Base-by-base conservation (phyloP, 2,329 filamentous ascomycete genomes). In the Colletotrichum orbiculare region DNA sequence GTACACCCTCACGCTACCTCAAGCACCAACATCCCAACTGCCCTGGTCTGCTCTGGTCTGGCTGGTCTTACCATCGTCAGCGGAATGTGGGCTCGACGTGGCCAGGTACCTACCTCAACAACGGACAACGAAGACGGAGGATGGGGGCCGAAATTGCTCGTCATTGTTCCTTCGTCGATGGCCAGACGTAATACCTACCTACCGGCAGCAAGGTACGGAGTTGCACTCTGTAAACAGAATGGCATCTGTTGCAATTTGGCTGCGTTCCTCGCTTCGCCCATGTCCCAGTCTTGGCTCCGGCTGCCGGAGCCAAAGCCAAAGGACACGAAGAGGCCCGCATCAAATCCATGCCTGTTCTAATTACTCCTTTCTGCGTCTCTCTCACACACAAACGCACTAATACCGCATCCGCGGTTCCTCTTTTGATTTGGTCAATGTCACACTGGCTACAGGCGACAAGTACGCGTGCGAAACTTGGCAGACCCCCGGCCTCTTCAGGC, bases 401-500 rank as follows among this genome's bases (percentile, higher is more conserved):
- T 52, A 55, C 58, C 39, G 50, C 47, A 54, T 34, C 11, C 63
- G 48, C 46, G 47, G 47, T 37, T 41, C 33, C 33, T 57, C n/a
- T 61, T 61, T 41, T 33, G 48, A 48, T 56, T 42, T 63, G 52
- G 57, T 53, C 45, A 41, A 7, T 43, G 47, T 38, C 46, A 47
- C 52, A 66, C 42, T 48, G 15, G 25, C 52, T 63, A 53, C 63
- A 64, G 49, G 53, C 47, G 38, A 48, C 17, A 17, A 17, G 17
- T 17, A 17, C 53, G 52, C 47, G 45, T 59, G 43, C 54, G 54
- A 66, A 66, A 66, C 59, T 66, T 66, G 64, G 64, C 59, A 66
- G 64, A 35, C 46, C 12, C 64, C 64, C 38, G 41, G 64, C 59
- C 39, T 17, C 8, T 56, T 45, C 42, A 47, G 53, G 59, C n/a